Evolutionary conservation across 192 early-diverging fungal species (phyloP), one percentile per base, ranked within the genome.

Genomic region (Gamsiella multidivaricata): DNA sequence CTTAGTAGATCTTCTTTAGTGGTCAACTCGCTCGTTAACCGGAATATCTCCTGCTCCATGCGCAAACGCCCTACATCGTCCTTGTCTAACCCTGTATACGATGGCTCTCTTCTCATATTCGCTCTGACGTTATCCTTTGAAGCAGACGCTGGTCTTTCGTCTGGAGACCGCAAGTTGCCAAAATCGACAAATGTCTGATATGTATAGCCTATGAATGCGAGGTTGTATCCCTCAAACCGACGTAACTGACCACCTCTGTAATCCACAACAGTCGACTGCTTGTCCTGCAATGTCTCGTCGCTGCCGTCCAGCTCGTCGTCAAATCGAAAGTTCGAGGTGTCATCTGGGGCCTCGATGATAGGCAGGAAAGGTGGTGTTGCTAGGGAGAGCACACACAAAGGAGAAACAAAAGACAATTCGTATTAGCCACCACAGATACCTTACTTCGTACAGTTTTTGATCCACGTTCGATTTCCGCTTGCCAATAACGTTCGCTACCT

Each of bases 191-290:
- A 79, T 0, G 73, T 70, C n/a, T 78, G 76, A 65, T 91, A 94
- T 2, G 92, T 93, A 65, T 94, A 97, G 10, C 95, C 95, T 36
- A 97, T 88, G 67, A 96, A 97, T 7, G 94, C 92, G 23, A 95
- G 84, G 61, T 92, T 90, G 72, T 92, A 86, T 43, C 93, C 94
- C 3, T 90, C 83, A 51, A 90, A 94, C 53, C 91, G 88, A 34
- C 85, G 82, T 28, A 84, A 72, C 5, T 50, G 60, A 3, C 58
- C 74, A 29, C 80, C 83, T 69, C 78, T 79, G 70, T 82, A 80
- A 29, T 85, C 81, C 17, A 81, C 82, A 37, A 79, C 68, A 26
- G 54, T 68, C 2, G 84, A 73, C 28, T 79, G 63, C 67, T 87
- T 61, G 51, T 73, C 56, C 74, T 84, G 61, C 56, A 76, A 49